Conservation (phyloP, 192 early-diverging fungal species). For the Umbelopsis ramanniana region DNA sequence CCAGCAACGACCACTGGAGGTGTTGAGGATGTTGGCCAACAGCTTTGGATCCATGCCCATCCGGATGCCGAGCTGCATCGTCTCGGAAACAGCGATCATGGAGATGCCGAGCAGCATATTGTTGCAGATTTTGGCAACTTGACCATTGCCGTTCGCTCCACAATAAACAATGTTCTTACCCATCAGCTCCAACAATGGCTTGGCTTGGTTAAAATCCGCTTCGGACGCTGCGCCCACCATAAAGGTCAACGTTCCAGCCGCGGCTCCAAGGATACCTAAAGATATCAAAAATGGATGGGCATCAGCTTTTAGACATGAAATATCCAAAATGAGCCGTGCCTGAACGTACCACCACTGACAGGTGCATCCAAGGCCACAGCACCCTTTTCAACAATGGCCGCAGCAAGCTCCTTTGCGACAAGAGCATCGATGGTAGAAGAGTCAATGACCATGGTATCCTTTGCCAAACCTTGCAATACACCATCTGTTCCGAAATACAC, state of each 20-base stretch:
- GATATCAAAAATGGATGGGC: too few relatives aligned
- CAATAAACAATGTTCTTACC: constrained; percentile 90
- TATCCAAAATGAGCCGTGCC: too few relatives aligned
- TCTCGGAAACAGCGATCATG: constrained; percentile 92
- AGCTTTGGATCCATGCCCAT: constrained; percentile 89
- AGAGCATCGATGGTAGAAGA: constrained; percentile 91
- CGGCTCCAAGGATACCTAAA: constrained; percentile 79
- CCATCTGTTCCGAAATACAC: constrained; percentile 84
- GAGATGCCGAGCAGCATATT: constrained; percentile 94
- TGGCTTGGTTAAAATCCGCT: constrained; percentile 65
- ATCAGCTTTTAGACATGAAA: too few relatives aligned
- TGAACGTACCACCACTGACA: constrained; percentile 85
- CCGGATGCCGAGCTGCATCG: constrained; percentile 88
- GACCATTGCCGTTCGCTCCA: constrained; percentile 82
- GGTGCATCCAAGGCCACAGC: constrained; percentile 86
- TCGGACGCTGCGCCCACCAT: constrained; percentile 84
- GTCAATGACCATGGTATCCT: constrained; percentile 74
- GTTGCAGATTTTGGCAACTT: constrained; percentile 97
- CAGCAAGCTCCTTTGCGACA: constrained; percentile 75
- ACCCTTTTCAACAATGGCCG: constrained; percentile 60
- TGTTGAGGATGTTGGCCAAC: constrained; percentile 86
- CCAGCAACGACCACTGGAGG: constrained; percentile 91
- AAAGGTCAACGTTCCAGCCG: constrained; percentile 91
- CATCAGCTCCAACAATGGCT: constrained; percentile 71
- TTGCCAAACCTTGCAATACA: constrained; percentile 49